These are phyloP conservation scores for Vaccinium corymbosum DNA, from an alignment of 148 eudicot genomes.

Conservation along the genomic window DNA sequence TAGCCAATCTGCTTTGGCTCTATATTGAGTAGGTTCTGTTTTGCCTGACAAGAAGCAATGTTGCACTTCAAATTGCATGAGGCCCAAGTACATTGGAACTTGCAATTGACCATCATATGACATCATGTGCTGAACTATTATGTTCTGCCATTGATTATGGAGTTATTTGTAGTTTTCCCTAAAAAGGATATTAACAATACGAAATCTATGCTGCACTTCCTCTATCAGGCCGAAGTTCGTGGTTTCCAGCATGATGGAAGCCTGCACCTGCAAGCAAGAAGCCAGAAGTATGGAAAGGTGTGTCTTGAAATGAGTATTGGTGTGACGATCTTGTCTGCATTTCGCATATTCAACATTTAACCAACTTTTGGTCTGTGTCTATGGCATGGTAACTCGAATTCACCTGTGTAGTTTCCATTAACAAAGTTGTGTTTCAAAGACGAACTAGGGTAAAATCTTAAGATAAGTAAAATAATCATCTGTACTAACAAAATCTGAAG, in stretches of 20 bases:
- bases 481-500: background rate
- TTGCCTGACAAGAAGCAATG: background rate
- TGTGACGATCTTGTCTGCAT: background rate
- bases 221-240: slow-evolving; percentile 81
- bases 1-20: slow-evolving; percentile 6
- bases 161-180: background rate
- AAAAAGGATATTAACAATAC: background rate
- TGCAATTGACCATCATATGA: slow-evolving; percentile 3
- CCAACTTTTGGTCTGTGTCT: slow-evolving; percentile 8
- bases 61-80: slow-evolving; percentile 3
- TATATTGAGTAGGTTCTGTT: background rate
- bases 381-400: background rate
- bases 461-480: background rate
- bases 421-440: background rate
- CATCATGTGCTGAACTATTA: slow-evolving; percentile 1
- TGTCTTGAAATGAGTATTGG: slow-evolving; percentile 2
- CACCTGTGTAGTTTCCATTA: background rate
- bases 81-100: background rate
- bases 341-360: background rate
- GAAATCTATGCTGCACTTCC: background rate
- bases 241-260: slow-evolving; percentile 84
- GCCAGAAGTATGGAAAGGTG: slow-evolving; percentile 98
- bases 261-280: slow-evolving; percentile 85
- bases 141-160: background rate
- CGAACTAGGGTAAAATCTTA: background rate